Percentiles rank a stretch among this genome's conserved stretches.
Conservation (phyloP, 2,329 filamentous ascomycete species). For the Magnaporthales sp. region DNA sequence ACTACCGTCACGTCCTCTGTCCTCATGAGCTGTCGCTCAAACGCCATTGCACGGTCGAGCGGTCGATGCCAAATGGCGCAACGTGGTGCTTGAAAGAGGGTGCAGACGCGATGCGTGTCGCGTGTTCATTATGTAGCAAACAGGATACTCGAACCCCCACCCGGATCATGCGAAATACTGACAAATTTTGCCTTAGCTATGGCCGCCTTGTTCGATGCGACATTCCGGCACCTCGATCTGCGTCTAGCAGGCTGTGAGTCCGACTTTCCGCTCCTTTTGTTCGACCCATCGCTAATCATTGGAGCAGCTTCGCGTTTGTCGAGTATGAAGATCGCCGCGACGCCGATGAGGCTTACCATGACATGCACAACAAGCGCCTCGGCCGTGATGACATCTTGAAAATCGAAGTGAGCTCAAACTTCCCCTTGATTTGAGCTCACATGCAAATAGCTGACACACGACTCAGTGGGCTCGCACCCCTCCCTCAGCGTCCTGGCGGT, state of each 20-base stretch:
- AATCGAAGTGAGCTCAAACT: slow-evolving; percentile 66
- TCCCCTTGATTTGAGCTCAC: not conserved
- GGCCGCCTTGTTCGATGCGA: slow-evolving; percentile 96
- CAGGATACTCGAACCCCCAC: not conserved
- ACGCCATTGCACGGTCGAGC: slow-evolving; percentile 33
- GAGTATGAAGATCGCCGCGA: slow-evolving; percentile 98
- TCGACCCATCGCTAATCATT: slow-evolving; percentile 5
- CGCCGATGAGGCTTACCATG: slow-evolving; percentile 97
- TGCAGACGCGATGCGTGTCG: not conserved
- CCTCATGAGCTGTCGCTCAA: slow-evolving; percentile 10
- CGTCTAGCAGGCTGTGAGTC: slow-evolving; percentile 89
- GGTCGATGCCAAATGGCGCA: slow-evolving; percentile 20
- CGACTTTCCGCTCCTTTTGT: not conserved
- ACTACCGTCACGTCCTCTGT: slow-evolving; percentile 11
- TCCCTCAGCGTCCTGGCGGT: slow-evolving; percentile 96
- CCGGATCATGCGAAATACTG: slow-evolving; percentile 26
- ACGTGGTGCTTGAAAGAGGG: not conserved
- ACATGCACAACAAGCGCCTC: slow-evolving; percentile 99
- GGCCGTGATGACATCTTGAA: slow-evolving; percentile 92
- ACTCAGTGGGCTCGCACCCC: slow-evolving; percentile 95
- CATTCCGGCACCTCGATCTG: slow-evolving; percentile 90
- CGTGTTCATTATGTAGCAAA: slow-evolving; percentile 4
- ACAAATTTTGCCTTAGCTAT: slow-evolving; percentile 56
- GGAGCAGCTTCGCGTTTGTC: slow-evolving; percentile 80
- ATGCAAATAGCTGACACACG: not conserved